Base-by-base conservation (phyloP, 2,329 filamentous ascomycete genomes). In the Diaporthe citriasiana region DNA sequence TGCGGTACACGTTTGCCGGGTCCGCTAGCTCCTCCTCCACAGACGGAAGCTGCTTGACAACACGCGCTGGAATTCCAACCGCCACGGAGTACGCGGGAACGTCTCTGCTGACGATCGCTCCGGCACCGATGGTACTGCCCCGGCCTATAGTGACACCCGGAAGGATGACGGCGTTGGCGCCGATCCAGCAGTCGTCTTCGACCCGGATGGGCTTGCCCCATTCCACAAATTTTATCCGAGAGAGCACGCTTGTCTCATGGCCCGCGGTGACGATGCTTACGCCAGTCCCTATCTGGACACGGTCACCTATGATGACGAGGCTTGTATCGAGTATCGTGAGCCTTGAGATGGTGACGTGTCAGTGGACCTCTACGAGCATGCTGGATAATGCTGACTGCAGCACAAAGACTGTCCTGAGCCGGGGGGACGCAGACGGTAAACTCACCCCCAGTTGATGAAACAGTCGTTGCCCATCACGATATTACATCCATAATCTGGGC, bases 151-250 rank as follows among this genome's bases (percentile, higher is more conserved):
- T 95, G 30, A 97, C 91, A 0, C 95, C 94, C 0, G 94, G 91
- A 57, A 95, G 84, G 30, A 97, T 89, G 25, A 87, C 89, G 4
- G 90, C 91, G 79, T 91, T 92, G 0, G 93, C 93, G 1, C 92
- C 93, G 45, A 96, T 83, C 94, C 94, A 95, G 83, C 93, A 93
- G 84, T 97, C 95, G 76, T 95, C 92, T 0, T 92, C 94, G 70
- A 97, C 90, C 42, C 86, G 88, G 75, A 98, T 93, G 9, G 93
- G 89, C 77, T 89, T 90, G 0, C 94, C 95, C 17, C 85, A 79
- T 82, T 97, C 95, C 56, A 59, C 56, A 19, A 59, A 59, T n/a
- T 59, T 59, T 19, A 59, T 59, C 30, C 88, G 84, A 2, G 83
- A 85, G 66, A 84, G 83, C 0, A 88, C 85, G 77, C 93, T 93